phyloP scores from a whole-genome alignment of 257 asterid genomes.

The Capsicum chinense region DNA sequence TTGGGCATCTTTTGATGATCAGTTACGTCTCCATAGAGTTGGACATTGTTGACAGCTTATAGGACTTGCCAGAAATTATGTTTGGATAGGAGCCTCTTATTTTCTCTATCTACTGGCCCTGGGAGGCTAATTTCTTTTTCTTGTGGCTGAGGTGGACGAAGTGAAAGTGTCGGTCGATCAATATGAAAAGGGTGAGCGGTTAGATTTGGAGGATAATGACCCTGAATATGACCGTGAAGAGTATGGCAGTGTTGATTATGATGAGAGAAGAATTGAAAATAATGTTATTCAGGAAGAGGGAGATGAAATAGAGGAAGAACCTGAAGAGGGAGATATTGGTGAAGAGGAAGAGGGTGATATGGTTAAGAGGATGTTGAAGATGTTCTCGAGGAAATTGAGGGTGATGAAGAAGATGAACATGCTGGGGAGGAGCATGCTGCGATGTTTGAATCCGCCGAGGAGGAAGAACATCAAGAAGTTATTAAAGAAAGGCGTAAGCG shows the following conservation, averaged over 20 bases:
- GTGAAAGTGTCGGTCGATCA: conserved; percentile 69
- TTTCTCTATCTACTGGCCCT: conserved; percentile 17
- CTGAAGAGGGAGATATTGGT: conserved; percentile 57
- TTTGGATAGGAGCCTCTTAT: conserved; percentile 5
- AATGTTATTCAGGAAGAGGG: conserved; percentile 63
- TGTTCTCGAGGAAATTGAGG: conserved; percentile 68
- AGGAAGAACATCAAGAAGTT: conserved; percentile 83
- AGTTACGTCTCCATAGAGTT: not conserved
- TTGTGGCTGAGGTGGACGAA: conserved; percentile 62
- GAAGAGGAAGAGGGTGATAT: conserved; percentile 74
- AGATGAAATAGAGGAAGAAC: conserved; percentile 64
- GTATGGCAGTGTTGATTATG: conserved; percentile 75
- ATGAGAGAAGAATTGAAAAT: conserved; percentile 80
- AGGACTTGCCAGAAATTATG: conserved; percentile 12
- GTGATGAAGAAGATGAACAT: conserved; percentile 65
- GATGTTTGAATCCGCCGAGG: conserved; percentile 77
- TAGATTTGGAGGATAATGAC: conserved; percentile 95
- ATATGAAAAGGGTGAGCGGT: conserved; percentile 79
- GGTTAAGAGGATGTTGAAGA: conserved; percentile 67
- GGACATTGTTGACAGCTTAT: conserved; percentile 7
- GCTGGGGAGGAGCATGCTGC: conserved; percentile 57
- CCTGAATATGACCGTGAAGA: conserved; percentile 97
- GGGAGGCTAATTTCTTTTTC: conserved; percentile 26
- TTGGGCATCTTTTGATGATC: conserved; percentile 12
- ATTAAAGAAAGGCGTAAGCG: conserved; percentile 91